phyloP scores from a whole-genome alignment of 108 stramenopile genomes.

The Mayamaea pseudoterrestris region DNA sequence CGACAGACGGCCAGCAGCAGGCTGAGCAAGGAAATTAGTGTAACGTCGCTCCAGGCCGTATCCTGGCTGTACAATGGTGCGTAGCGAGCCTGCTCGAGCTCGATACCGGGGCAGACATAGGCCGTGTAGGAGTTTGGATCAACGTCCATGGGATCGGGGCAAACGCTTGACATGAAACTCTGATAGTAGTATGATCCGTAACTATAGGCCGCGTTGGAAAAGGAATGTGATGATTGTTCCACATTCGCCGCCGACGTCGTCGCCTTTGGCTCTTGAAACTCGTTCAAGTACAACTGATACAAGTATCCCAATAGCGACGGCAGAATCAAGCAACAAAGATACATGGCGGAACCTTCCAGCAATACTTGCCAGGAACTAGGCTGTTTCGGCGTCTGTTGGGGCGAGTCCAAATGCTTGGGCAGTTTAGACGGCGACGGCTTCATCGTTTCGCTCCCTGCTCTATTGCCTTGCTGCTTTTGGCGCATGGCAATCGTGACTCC shows the following conservation, averaged over 20 bases:
- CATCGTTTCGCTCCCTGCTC: not conserved
- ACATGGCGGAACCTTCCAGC: constrained; percentile 19
- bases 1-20: constrained; percentile 46
- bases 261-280: too few species aligned
- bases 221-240: too few species aligned
- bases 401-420: not conserved
- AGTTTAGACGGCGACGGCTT: not conserved
- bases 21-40: constrained; percentile 27
- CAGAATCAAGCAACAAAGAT: constrained; percentile 21
- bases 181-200: not conserved
- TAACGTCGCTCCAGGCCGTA: constrained; percentile 31
- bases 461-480: not conserved
- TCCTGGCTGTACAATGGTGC: constrained; percentile 7
- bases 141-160: not conserved
- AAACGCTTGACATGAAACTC: not conserved
- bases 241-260: too few species aligned
- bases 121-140: not conserved
- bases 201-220: not conserved
- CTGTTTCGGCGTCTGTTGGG: not conserved
- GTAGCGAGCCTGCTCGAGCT: not conserved
- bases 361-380: constrained; percentile 17
- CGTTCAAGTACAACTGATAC: not conserved
- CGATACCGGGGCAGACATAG: not conserved
- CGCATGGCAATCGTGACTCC: constrained; percentile 3
- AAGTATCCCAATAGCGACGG: constrained; percentile 14